Evolutionary conservation across 2,329 filamentous ascomycete genomes (phyloP).

Genomic region (Aureobasidium lini): DNA sequence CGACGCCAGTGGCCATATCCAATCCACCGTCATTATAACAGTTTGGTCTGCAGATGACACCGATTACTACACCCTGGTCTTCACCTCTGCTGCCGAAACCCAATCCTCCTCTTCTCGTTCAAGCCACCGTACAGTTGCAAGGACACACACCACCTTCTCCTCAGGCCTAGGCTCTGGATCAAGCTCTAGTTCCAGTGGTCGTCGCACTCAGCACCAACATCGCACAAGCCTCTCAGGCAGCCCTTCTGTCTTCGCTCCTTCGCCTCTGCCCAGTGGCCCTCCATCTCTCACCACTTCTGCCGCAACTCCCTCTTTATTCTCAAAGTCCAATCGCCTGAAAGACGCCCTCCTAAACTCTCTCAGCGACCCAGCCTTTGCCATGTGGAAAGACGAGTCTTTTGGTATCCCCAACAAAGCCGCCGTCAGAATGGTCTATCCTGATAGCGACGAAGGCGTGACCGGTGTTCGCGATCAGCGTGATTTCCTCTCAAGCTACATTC

Average conservation of each 20-base stretch:
- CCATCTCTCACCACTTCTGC: slow-evolving; percentile 22
- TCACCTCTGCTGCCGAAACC: slow-evolving; percentile 49
- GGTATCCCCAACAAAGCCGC: slow-evolving; percentile 65
- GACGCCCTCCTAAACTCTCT: slow-evolving; percentile 70
- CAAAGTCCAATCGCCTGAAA: slow-evolving; percentile 68
- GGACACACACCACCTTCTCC: slow-evolving; percentile 31
- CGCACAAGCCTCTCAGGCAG: slow-evolving; percentile 7
- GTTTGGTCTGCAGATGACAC: slow-evolving; percentile 64
- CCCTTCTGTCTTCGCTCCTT: slow-evolving; percentile 12
- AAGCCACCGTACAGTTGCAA: slow-evolving; percentile 34
- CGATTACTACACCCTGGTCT: slow-evolving; percentile 66
- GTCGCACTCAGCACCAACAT: slow-evolving; percentile 14
- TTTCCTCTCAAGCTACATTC: slow-evolving; percentile 51
- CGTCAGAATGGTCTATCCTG: slow-evolving; percentile 32
- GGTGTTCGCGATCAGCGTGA: slow-evolving; percentile 36
- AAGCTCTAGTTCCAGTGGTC: slow-evolving; percentile 26
- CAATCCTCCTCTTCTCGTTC: slow-evolving; percentile 6
- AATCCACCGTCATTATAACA: slow-evolving; percentile 69
- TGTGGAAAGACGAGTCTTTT: slow-evolving; percentile 74
- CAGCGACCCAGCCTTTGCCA: slow-evolving; percentile 64
- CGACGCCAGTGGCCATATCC: slow-evolving; percentile 31
- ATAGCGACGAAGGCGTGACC: slow-evolving; percentile 29
- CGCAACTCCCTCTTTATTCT: slow-evolving; percentile 56
- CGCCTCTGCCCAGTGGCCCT: slow-evolving; percentile 22
- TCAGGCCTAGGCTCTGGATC: slow-evolving; percentile 33